Evolutionary conservation across 164 flowering plant species (phyloP).

Genomic region (Platanus orientalis): DNA sequence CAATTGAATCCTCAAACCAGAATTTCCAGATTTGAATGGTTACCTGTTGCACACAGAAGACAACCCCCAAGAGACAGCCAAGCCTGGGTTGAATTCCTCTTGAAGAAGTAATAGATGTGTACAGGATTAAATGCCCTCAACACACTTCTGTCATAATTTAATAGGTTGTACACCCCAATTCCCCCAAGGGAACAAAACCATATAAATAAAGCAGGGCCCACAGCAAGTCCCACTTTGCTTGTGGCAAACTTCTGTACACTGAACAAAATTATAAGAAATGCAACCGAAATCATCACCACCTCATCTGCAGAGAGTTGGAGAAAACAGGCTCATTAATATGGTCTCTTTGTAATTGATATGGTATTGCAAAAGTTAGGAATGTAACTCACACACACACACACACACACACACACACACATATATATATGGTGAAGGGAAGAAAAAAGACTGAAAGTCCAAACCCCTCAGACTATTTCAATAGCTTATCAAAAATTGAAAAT

Average conservation of each 20-base stretch:
- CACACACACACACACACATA: no score
- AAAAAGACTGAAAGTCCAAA: no score
- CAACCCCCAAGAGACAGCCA: conserved; percentile 97
- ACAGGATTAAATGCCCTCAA: conserved; percentile 88
- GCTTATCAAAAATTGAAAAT: no score
- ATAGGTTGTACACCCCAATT: conserved; percentile 83
- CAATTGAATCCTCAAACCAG: neutral
- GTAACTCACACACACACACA: no score
- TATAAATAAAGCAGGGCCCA: conserved; percentile 92
- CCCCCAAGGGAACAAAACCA: conserved; percentile 98
- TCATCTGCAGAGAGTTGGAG: conserved; percentile 56
- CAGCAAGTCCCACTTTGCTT: conserved; percentile 93
- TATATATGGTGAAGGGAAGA: no score
- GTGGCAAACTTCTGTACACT: conserved; percentile 94
- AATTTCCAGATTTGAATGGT: neutral
- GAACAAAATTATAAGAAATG: conserved; percentile 82
- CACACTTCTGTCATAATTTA: conserved; percentile 74
- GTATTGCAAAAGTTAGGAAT: no score
- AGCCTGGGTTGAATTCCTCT: conserved; percentile 83
- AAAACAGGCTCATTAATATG: neutral
- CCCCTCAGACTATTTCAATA: no score
- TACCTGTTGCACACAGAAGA: conserved; percentile 96
- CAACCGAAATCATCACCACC: conserved; percentile 89
- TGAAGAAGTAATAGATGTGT: conserved; percentile 83
- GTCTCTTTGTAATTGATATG: no score